Conservation (phyloP, 2,329 filamentous ascomycete species). For the Seiridium unicorne region DNA sequence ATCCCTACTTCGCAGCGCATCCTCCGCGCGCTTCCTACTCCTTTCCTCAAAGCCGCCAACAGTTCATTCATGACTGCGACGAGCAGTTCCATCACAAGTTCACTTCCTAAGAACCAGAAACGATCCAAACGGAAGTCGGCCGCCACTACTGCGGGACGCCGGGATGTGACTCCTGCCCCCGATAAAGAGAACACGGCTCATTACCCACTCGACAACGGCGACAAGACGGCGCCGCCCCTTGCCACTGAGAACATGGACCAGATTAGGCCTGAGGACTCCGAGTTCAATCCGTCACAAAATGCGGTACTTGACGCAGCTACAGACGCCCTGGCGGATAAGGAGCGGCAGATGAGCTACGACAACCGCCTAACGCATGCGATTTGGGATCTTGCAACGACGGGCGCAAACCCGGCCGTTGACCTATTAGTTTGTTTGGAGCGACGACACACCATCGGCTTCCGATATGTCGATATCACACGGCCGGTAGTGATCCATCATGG, state of each 20-base stretch:
- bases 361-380: slow-evolving; percentile 85
- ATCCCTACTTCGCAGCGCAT: slow-evolving; percentile 92
- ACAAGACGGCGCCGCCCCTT: slow-evolving; percentile 19
- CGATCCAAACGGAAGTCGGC: slow-evolving; percentile 59
- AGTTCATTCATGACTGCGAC: slow-evolving; percentile 93
- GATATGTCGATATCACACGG: slow-evolving; percentile 92
- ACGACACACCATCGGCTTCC: slow-evolving; percentile 87
- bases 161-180: slow-evolving; percentile 33
- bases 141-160: slow-evolving; percentile 29
- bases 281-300: slow-evolving; percentile 20
- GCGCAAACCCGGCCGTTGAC: slow-evolving; percentile 92
- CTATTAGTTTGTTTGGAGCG: slow-evolving; percentile 90
- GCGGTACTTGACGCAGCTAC: slow-evolving; percentile 50
- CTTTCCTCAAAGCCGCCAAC: slow-evolving; percentile 90
- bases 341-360: slow-evolving; percentile 76
- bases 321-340: slow-evolving; percentile 64
- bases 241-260: slow-evolving; percentile 50
- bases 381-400: slow-evolving; percentile 87
- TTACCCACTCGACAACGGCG: slow-evolving; percentile 18
- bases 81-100: slow-evolving; percentile 79
- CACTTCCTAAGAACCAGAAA: slow-evolving; percentile 63
- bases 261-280: slow-evolving; percentile 31
- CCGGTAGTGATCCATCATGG: slow-evolving; percentile 94
- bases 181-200: slow-evolving; percentile 50
- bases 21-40: slow-evolving; percentile 82